Evolutionary conservation across 805 yeast species (phyloP).

Genomic region (Starmerella powellii): DNA sequence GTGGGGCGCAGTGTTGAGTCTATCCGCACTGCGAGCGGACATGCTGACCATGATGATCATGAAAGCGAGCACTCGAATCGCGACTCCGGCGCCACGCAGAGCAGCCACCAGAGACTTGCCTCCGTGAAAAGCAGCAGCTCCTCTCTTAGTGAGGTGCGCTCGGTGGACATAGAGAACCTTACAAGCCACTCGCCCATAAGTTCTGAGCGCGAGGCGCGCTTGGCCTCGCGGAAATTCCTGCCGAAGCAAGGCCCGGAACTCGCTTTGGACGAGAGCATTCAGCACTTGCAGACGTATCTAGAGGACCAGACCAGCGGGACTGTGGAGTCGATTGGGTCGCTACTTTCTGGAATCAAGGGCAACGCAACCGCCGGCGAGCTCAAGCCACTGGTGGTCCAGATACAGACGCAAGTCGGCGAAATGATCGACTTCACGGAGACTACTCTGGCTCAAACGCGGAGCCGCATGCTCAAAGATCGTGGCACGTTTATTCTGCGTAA

Average conservation of each 20-base stretch:
- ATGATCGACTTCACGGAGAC: constrained; percentile 84
- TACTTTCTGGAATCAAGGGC: constrained; percentile 38
- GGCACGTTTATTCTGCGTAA: constrained; percentile 85
- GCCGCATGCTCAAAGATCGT: constrained; percentile 73
- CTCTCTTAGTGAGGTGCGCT: too few relatives aligned
- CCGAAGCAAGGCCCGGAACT: constrained; percentile 15
- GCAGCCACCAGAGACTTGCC: background rate
- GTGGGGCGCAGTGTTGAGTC: too few relatives aligned
- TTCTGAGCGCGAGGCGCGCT: too few relatives aligned
- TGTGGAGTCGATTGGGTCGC: constrained; percentile 74
- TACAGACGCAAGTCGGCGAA: constrained; percentile 62
- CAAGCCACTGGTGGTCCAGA: constrained; percentile 60
- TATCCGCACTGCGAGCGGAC: too few relatives aligned
- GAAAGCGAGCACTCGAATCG: too few relatives aligned
- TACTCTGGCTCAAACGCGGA: constrained; percentile 80
- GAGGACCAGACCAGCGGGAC: constrained; percentile 92
- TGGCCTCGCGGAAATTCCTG: background rate
- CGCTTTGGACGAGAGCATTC: constrained; percentile 69
- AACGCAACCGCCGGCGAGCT: constrained; percentile 65
- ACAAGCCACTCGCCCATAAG: too few relatives aligned
- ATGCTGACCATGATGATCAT: too few relatives aligned
- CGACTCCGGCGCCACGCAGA: background rate
- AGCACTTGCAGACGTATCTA: constrained; percentile 68
- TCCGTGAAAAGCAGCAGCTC: background rate
- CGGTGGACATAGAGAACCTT: too few relatives aligned